phyloP scores from a whole-genome alignment of 306 rosid genomes.

The Inga laurina region DNA sequence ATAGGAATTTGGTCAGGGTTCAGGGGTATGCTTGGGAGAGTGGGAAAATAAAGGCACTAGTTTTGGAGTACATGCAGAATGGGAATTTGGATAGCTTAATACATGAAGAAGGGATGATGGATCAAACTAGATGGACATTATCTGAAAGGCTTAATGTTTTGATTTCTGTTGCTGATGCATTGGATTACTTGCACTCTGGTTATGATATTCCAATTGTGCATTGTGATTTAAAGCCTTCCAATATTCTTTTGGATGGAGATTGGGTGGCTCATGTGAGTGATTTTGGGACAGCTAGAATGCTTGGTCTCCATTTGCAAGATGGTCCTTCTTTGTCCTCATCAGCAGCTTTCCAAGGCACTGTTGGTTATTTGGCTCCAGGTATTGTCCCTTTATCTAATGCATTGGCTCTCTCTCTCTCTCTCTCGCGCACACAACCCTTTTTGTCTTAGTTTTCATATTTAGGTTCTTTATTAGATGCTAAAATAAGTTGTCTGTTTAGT shows the following conservation, averaged over 20 bases:
- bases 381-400: slow-evolving; percentile 22
- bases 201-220: slow-evolving; percentile 77
- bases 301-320: slow-evolving; percentile 72
- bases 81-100: slow-evolving; percentile 78
- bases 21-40: slow-evolving; percentile 93
- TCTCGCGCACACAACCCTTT: neutral
- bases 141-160: slow-evolving; percentile 53
- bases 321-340: slow-evolving; percentile 61
- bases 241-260: slow-evolving; percentile 69
- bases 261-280: slow-evolving; percentile 92
- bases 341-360: slow-evolving; percentile 69
- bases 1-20: slow-evolving; percentile 83
- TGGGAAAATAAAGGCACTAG: slow-evolving; percentile 76
- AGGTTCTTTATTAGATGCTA: neutral
- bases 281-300: slow-evolving; percentile 87
- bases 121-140: slow-evolving; percentile 62
- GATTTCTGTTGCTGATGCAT: slow-evolving; percentile 66
- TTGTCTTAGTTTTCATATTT: neutral
- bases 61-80: slow-evolving; percentile 73
- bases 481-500: neutral
- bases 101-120: slow-evolving; percentile 42
- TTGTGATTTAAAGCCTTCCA: slow-evolving; percentile 90
- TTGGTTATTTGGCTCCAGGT: slow-evolving; percentile 96
- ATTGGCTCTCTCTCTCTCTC: neutral
- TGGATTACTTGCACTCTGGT: slow-evolving; percentile 84